These are phyloP conservation scores for Calonectria multiphialidica DNA, from an alignment of 2,329 filamentous ascomycete genomes.

Conservation along the genomic window DNA sequence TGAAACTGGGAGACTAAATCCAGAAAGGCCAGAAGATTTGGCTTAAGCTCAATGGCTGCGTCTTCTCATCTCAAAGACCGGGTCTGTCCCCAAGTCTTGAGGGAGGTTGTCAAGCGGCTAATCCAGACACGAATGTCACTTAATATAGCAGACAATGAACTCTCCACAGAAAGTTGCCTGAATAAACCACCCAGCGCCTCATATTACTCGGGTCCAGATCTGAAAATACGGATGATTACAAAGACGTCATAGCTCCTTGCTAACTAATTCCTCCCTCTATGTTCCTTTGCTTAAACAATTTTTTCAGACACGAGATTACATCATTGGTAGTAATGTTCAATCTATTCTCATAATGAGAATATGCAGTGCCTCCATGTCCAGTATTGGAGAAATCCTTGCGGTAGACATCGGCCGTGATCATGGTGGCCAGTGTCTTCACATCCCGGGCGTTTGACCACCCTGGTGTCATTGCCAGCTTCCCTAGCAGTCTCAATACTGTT, in stretches of 20 bases:
- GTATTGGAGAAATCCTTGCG: neutral
- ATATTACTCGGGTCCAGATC: too few relatives aligned
- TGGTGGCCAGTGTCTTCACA: neutral
- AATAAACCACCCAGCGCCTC: too few relatives aligned
- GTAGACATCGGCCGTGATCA: neutral
- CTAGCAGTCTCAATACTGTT: neutral
- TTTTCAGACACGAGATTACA: neutral
- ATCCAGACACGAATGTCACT: too few relatives aligned
- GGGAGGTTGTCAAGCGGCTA: too few relatives aligned
- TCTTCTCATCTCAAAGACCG: too few relatives aligned
- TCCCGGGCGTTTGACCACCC: neutral
- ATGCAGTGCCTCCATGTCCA: neutral
- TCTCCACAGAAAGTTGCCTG: too few relatives aligned
- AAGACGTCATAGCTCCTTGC: too few relatives aligned
- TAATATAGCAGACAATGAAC: neutral
- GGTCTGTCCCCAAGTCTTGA: too few relatives aligned
- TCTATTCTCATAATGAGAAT: neutral
- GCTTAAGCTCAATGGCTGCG: too few relatives aligned
- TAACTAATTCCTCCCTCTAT: neutral
- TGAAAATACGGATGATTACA: too few relatives aligned
- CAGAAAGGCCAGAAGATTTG: too few relatives aligned
- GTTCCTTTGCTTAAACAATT: neutral
- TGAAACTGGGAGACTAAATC: too few relatives aligned
- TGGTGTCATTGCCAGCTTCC: neutral
- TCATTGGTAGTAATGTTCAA: neutral